Evolutionary conservation across 2,329 filamentous ascomycete genomes (phyloP).

Genomic region (Trichoderma cornu-damae): DNA sequence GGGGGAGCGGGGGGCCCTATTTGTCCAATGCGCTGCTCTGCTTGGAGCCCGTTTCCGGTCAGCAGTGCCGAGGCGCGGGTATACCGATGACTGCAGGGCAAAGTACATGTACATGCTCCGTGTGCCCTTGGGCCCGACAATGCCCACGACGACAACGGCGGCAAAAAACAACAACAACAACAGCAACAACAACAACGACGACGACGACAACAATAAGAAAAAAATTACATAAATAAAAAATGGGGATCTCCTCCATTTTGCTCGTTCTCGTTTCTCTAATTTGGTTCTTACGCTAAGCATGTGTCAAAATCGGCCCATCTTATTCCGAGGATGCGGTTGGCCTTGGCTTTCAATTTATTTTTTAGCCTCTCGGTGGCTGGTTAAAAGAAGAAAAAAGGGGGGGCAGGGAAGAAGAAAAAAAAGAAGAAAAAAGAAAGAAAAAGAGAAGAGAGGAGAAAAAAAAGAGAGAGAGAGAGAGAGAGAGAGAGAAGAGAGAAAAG

Average conservation of each 20-base stretch:
- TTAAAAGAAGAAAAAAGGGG: neutral
- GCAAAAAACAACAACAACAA: no score
- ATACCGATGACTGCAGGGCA: neutral
- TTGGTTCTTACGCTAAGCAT: neutral
- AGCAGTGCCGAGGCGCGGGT: constrained; percentile 8
- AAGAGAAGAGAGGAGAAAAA: no score
- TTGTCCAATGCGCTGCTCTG: constrained; percentile 8
- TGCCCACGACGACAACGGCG: no score
- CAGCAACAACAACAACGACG: no score
- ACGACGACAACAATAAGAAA: no score
- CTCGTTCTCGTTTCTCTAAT: neutral
- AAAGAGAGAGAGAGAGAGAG: no score
- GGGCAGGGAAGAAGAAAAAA: no score
- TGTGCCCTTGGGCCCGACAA: no score
- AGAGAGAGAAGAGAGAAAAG: neutral
- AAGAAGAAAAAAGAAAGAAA: neutral
- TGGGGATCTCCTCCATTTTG: neutral
- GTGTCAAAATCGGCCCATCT: neutral
- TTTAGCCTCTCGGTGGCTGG: neutral
- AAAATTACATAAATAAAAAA: no score
- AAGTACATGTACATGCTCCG: neutral
- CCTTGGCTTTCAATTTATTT: neutral
- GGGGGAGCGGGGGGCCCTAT: constrained; percentile 12
- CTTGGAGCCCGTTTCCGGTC: constrained; percentile 9
- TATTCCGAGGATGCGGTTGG: neutral